These are phyloP conservation scores for Boletus rubroflammeus DNA, from an alignment of 768 basidiomycete species.

Conservation along the genomic window DNA sequence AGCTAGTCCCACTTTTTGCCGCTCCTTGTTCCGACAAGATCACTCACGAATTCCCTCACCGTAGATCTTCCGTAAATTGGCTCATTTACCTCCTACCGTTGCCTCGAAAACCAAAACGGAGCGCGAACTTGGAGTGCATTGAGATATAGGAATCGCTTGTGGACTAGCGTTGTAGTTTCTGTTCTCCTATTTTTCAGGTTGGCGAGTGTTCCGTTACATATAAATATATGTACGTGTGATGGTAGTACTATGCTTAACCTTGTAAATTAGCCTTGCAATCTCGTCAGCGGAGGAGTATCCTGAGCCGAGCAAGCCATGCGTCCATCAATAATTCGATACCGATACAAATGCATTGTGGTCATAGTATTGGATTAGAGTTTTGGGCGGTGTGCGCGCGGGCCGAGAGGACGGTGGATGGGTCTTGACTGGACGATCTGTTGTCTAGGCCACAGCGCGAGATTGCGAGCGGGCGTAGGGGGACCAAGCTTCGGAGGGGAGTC, in stretches of 20 bases:
- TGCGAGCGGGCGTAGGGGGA: neutral
- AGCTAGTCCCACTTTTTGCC: neutral
- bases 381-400: neutral
- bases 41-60: neutral
- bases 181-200: neutral
- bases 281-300: no score
- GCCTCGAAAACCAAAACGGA: neutral
- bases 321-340: no score
- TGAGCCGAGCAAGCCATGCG: neutral
- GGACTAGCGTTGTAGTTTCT: neutral
- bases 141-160: neutral
- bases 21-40: neutral
- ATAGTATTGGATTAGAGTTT: neutral
- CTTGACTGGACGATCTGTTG: neutral
- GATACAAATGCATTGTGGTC: neutral
- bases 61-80: slow-evolving; percentile 31
- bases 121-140: neutral
- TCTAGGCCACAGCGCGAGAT: neutral
- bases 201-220: neutral
- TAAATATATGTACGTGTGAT: neutral
- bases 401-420: neutral
- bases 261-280: neutral
- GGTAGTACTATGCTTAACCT: neutral
- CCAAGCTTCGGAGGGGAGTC: neutral
- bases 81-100: slow-evolving; percentile 11